Evolutionary conservation across 495 filamentous ascomycete species (phyloP), one percentile per base, ranked within the genome.

Genomic region (Sabuloglossum arenarium): DNA sequence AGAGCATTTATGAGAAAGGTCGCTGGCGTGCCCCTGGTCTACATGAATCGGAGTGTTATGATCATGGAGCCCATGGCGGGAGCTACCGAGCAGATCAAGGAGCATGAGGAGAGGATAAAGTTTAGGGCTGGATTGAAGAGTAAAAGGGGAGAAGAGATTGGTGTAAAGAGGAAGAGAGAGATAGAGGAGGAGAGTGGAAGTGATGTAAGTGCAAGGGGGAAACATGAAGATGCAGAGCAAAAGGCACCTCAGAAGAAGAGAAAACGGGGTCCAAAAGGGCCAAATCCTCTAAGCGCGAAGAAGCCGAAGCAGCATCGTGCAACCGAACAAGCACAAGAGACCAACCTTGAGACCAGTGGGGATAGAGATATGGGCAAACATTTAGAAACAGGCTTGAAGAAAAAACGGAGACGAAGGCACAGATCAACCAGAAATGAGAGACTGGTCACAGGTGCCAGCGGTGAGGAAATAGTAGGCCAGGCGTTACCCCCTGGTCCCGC

Each of bases 221-320:
- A 3, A 67, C 49, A 58, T n/a, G 24, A 58, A 45, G 61, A 63
- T 16, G 59, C 55, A 4, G 64, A 62, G 47, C 52, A 46, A 55
- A 59, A 21, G 58, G 52, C 59, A 16, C 24, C 55, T 6, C 42
- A 59, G 16, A 80, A 78, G 67, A 82, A 79, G 63, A 84, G 76
- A 61, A 70, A 73, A 59, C 83, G 78, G 58, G 88, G 89, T 21
- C 74, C 71, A 0, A 96, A 90, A 67, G 82, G 74, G 8, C 88
- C 90, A 9, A 98, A 98, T 72, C 91, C 91, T 10, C 71, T 97
- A 59, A 81, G 87, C 58, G 70, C 94, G 60, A 93, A 86, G 74
- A 98, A 95, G 70, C 66, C 80, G 55, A 87, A 84, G 71, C 82
- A 74, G 63, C 27, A 29, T 2, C n/a, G 9, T 24, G 11, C 47